These are phyloP conservation scores for Pseudopediastrum boryanum DNA, from an alignment of 139 green algal species.

Conservation along the genomic window DNA sequence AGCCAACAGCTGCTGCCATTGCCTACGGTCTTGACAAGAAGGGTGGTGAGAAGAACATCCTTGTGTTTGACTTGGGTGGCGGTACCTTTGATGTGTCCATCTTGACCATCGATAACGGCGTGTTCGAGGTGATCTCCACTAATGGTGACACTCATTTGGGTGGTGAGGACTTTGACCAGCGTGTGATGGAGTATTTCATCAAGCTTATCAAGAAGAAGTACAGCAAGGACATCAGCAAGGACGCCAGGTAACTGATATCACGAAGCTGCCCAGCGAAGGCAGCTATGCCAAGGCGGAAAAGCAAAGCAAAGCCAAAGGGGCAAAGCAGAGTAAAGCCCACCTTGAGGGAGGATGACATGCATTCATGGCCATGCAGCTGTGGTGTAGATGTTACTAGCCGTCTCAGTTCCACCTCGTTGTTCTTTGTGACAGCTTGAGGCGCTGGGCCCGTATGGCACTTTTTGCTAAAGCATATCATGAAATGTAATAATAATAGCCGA, in stretches of 20 bases:
- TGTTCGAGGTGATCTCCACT: constrained; percentile 82
- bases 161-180: constrained; percentile 98
- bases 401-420: too few relatives aligned
- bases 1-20: constrained; percentile 96
- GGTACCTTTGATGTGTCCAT: constrained; percentile 99
- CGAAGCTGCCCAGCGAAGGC: too few relatives aligned
- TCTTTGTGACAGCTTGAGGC: too few relatives aligned
- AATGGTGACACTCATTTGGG: constrained; percentile 97
- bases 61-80: constrained; percentile 98
- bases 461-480: too few relatives aligned
- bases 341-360: too few relatives aligned
- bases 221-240: constrained; percentile 88
- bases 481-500: too few relatives aligned
- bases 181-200: constrained; percentile 99
- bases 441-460: too few relatives aligned
- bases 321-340: too few relatives aligned
- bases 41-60: constrained; percentile 97
- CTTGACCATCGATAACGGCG: constrained; percentile 65
- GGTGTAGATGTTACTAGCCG: too few relatives aligned
- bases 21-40: constrained; percentile 98
- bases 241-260: constrained; percentile 72
- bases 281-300: too few relatives aligned
- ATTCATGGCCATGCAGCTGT: too few relatives aligned
- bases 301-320: too few relatives aligned
- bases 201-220: constrained; percentile 99